phyloP scores from a whole-genome alignment of 129 eudicot genomes.

The Flaveria trinervia region DNA sequence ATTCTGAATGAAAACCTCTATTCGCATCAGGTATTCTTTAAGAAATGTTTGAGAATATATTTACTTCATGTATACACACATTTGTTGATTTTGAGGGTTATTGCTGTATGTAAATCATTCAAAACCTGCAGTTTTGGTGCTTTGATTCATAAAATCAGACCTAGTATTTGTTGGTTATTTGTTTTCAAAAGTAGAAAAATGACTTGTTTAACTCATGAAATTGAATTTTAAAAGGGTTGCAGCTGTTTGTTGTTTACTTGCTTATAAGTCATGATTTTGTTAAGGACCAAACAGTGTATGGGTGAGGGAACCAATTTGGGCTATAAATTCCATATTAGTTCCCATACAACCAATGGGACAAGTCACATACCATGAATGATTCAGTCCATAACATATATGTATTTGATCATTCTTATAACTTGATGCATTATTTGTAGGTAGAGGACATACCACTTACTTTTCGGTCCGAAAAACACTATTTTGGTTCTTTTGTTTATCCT shows the following conservation, averaged over 20 bases:
- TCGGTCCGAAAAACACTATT: slow-evolving; percentile 35
- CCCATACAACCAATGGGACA: no score
- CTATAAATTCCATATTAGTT: no score
- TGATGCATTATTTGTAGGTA: slow-evolving; percentile 38
- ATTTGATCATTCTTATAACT: background rate
- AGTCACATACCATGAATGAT: no score
- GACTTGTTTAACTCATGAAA: background rate
- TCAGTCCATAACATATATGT: no score
- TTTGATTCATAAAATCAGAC: background rate
- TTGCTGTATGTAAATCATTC: no score
- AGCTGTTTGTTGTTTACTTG: background rate
- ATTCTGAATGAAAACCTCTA: slow-evolving; percentile 35
- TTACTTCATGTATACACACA: background rate
- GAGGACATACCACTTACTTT: slow-evolving; percentile 49
- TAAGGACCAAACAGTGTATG: no score
- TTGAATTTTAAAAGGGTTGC: background rate
- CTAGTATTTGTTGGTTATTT: background rate
- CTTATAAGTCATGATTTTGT: background rate
- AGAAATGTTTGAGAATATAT: background rate
- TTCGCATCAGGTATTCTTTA: slow-evolving; percentile 22
- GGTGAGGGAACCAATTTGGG: no score
- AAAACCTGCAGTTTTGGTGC: background rate
- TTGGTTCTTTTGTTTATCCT: slow-evolving; percentile 44
- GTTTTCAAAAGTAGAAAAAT: background rate
- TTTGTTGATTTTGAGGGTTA: background rate